Base-by-base conservation (phyloP, 441 rosid genomes). In the Viola pubescens region DNA sequence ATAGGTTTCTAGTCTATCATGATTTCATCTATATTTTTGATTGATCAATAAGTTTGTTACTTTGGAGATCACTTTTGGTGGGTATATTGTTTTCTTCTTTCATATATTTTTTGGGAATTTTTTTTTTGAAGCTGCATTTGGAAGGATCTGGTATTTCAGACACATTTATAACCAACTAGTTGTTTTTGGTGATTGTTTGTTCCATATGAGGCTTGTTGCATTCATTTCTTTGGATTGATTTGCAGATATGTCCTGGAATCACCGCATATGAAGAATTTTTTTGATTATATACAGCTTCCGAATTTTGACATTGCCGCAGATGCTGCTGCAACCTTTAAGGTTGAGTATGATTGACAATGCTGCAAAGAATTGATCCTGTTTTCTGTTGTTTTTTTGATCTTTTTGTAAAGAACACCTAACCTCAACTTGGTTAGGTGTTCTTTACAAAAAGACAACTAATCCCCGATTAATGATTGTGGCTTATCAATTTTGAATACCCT, bases 291-390 rank as follows among this genome's bases (percentile, higher is more conserved):
- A 66, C 97, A 89, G 73, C 87, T 94, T 70, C 98, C 98, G 46
- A 89, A 94, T 77, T 94, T 94, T n/a, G 97, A 94, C 66, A 76
- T 94, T 68, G 90, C 98, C 58, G 98, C 98, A 9, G 98, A 94
- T 85, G 98, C 95, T 63, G 98, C 96, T 76, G 97, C 95, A 9
- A 88, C 98, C 52, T 94, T 94, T 73, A 94, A 94, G 98, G 98
- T 92, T 59, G 60, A 26, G 38, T 14, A 64, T 54, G 61, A 58
- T 39, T 47, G 56, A 50, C 40, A 12, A 8, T 48, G 55, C 48
- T 62, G 11, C n/a, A 10, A 45, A 42, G 40, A 40, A 13, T 26
- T n/a, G 13, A 39, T 61, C 47, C 19, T 64, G 9, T 47, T 57
- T 60, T 45, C 40, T 65, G 26, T 13, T 45, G 10, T 3, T 7